Base-by-base conservation (phyloP, 495 filamentous ascomycete species). In the Penicillium turbatum region DNA sequence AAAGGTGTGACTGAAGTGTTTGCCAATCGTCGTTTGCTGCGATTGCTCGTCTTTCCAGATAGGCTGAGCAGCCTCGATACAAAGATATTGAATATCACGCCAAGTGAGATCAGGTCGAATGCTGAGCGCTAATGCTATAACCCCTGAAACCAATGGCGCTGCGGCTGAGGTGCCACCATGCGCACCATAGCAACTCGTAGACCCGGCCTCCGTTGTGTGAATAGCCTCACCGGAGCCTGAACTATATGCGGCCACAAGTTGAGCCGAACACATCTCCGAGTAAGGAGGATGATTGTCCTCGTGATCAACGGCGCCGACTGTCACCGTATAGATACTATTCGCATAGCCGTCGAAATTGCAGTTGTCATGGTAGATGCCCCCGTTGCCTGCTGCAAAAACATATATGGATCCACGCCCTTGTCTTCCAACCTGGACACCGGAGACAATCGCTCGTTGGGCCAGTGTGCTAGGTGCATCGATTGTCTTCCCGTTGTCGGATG, bases 311-410 rank as follows among this genome's bases (percentile, higher is more conserved):
- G 92, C 92, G n/a, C 93, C 93, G 32, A 97, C 91, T 1, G 91
- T 95, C 60, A 98, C 90, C 63, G 89, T 95, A 77, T 97, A 98
- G 48, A 98, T 98, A 63, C 90, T 95, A 73, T 98, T 98, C 55
- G 93, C 97, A 68, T 98, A 98, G 11, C 93, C 93, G 65, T 98
- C 93, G 62, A 97, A 98, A 66, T 98, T 98, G 81, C 93, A 98
- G 71, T 98, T 96, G 65, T 98, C 93, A 39, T 86, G 90, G 44
- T 66, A 79, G 15, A 72, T 70, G 27, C 90, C 93, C 30, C 93
- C 93, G 65, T 98, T 98, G 52, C 93, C 93, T 56, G 91, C 92
- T 15, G 93, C 93, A 69, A 98, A 98, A 45, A 98, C 92, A 61
- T 90, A 98, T 55, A 98, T 87, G n/a, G 90, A 93, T 12, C 93